A percentile compares a stretch with the other conserved stretches of the same genome.
phyloP scores from a whole-genome alignment of 2,329 filamentous ascomycete species.

The Xylariales sp. region DNA sequence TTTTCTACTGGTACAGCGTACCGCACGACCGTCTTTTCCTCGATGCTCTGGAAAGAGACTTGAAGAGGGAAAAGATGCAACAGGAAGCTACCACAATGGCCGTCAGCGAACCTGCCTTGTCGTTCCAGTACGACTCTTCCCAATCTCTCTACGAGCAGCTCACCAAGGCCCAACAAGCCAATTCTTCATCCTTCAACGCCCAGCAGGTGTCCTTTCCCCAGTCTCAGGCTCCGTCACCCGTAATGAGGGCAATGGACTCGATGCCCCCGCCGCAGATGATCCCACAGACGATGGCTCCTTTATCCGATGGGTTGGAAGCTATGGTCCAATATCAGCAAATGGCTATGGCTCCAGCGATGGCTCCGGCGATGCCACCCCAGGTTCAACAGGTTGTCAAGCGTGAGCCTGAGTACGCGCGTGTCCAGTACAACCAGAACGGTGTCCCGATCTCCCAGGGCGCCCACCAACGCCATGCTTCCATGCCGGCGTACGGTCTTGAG shows the following conservation, averaged over 20 bases:
- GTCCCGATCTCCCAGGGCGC: slow-evolving; percentile 73
- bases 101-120: slow-evolving; percentile 93
- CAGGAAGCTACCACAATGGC: slow-evolving; percentile 94
- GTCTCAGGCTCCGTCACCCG: slow-evolving; percentile 80
- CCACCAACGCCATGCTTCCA: slow-evolving; percentile 96
- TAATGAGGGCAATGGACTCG: slow-evolving; percentile 83
- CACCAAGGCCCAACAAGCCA: slow-evolving; percentile 98
- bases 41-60: slow-evolving; percentile 90
- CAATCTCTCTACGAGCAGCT: slow-evolving; percentile 99
- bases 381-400: slow-evolving; percentile 67
- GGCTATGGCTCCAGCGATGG: slow-evolving; percentile 66
- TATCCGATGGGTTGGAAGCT: slow-evolving; percentile 63
- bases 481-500: slow-evolving; percentile 91
- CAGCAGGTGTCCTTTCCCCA: slow-evolving; percentile 65
- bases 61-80: slow-evolving; percentile 99
- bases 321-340: slow-evolving; percentile 67
- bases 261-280: slow-evolving; percentile 93
- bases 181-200: slow-evolving; percentile 91
- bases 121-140: slow-evolving; percentile 98
- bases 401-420: slow-evolving; percentile 75
- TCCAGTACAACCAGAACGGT: slow-evolving; percentile 90
- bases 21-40: slow-evolving; percentile 96
- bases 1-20: slow-evolving; percentile 99
- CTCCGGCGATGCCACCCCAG: slow-evolving; percentile 63
- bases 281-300: slow-evolving; percentile 51